These are phyloP conservation scores for Raddia distichophylla DNA, from an alignment of 176 grass and related monocot genomes.

Conservation along the genomic window DNA sequence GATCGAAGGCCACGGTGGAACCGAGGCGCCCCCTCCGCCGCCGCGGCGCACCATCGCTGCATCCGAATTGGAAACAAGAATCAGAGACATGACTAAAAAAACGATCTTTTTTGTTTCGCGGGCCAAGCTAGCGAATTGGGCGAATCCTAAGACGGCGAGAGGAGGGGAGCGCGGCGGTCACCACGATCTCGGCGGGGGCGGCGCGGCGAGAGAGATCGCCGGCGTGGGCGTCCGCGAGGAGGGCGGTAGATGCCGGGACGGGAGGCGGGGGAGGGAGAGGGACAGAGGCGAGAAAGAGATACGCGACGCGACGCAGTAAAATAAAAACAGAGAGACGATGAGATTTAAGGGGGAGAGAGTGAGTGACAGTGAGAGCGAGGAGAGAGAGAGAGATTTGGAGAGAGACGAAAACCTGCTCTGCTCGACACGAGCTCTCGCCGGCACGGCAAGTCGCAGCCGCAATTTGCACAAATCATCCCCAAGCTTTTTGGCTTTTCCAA, in stretches of 20 bases:
- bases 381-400: conserved; percentile 6
- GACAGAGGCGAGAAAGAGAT: not conserved
- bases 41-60: conserved; percentile 7
- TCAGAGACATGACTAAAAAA: not conserved
- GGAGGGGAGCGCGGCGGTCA: not conserved
- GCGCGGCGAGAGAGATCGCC: not conserved
- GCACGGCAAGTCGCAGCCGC: not conserved
- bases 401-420: not conserved
- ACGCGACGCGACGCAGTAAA: not conserved
- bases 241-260: conserved; percentile 49
- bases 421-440: not conserved
- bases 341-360: conserved; percentile 42
- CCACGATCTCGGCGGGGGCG: conserved; percentile 31
- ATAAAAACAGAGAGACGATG: conserved; percentile 21
- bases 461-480: not conserved
- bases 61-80: not conserved
- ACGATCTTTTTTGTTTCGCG: not conserved
- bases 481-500: too few species aligned
- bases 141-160: not conserved
- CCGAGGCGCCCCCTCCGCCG: not conserved
- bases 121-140: not conserved
- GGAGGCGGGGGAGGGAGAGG: too few species aligned
- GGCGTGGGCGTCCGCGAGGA: conserved; percentile 26
- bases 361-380: not conserved
- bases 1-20: not conserved